Conservation (phyloP, 1,139 yeast species). For the Sugiyamaella pinicola region DNA sequence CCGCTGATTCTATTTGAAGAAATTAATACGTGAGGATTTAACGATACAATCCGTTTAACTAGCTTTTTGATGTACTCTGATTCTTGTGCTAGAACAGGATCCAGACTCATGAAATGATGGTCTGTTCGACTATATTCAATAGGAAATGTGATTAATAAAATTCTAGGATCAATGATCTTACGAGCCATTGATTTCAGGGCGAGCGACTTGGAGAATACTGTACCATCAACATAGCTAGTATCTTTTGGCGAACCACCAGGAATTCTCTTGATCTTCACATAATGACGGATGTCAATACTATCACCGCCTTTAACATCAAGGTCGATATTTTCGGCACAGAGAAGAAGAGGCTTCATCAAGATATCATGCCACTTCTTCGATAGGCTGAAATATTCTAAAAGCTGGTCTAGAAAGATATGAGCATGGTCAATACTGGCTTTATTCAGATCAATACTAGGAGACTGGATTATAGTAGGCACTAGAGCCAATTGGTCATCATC, state of each 20-base stretch:
- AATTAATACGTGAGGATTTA: constrained; percentile 78
- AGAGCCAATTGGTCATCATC: constrained; percentile 8
- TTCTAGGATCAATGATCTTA: constrained; percentile 63
- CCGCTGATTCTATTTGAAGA: constrained; percentile 86
- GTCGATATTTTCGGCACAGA: constrained; percentile 52
- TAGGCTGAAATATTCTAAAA: constrained; percentile 57
- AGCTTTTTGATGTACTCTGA: constrained; percentile 79
- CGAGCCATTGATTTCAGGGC: constrained; percentile 83
- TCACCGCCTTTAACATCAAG: constrained; percentile 65
- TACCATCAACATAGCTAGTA: constrained; percentile 70
- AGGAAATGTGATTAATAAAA: constrained; percentile 85
- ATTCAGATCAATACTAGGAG: constrained; percentile 40
- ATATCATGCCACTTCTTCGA: constrained; percentile 55
- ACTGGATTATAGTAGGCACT: constrained; percentile 3
- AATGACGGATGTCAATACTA: constrained; percentile 81
- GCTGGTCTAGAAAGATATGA: constrained; percentile 57
- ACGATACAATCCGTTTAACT: constrained; percentile 73
- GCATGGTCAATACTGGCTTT: constrained; percentile 49
- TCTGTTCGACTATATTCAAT: constrained; percentile 77
- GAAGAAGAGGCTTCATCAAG: constrained; percentile 50
- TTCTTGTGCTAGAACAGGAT: constrained; percentile 87
- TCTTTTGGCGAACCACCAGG: constrained; percentile 68
- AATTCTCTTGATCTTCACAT: constrained; percentile 81
- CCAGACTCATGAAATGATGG: constrained; percentile 71
- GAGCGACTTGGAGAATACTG: constrained; percentile 80